Evolutionary conservation across 371 early-diverging fungal genomes (phyloP), one percentile per base, ranked within the genome.

Genomic region (Syncephalastrum racemosum): DNA sequence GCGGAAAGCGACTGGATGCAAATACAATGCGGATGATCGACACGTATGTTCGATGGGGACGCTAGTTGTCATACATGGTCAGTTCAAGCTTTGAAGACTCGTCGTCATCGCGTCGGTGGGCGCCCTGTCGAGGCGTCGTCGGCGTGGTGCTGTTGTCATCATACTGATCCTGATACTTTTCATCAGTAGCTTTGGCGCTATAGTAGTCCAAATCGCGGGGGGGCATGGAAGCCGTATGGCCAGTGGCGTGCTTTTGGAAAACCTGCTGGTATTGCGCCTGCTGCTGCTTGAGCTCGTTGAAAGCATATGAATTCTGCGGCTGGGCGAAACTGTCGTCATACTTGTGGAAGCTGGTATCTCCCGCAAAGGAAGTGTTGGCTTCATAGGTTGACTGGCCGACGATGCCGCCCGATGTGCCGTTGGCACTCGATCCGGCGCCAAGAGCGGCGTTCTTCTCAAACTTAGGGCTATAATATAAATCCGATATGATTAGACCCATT

Each of bases 201-300:
- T 31, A 31, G 36, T 31, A 31, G 10, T 31, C 36, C 10, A 10
- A 8, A 31, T 31, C 36, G 36, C 36, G 36, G 10, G 36, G 6
- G 6, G 3, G 36, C 36, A 31, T 31, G 1, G 36, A 31, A 31
- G 36, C 36, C 10, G 36, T 31, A 31, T 31, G 36, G 8, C 54
- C 43, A 15, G 36, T 14, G n/a, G 48, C 59, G 27, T 59, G 59
- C 15, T 52, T 59, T 42, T 59, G 53, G n/a, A 25, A 59, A 7
- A 59, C 31, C 22, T 59, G 59, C 46, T 59, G 59, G 23, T 59
- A 59, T 24, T 50, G 40, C 4, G 41, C 24, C 25, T 63, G 63
- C n/a, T 67, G 67, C 14, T 63, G 47, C 18, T 60, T 62, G 23
- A 67, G 25, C n/a, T 63, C 57, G 23, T 25, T 51, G 41, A 65